Evolutionary conservation across 805 yeast species (phyloP), one percentile per base, ranked within the genome.

Genomic region (Candida manassasensis): DNA sequence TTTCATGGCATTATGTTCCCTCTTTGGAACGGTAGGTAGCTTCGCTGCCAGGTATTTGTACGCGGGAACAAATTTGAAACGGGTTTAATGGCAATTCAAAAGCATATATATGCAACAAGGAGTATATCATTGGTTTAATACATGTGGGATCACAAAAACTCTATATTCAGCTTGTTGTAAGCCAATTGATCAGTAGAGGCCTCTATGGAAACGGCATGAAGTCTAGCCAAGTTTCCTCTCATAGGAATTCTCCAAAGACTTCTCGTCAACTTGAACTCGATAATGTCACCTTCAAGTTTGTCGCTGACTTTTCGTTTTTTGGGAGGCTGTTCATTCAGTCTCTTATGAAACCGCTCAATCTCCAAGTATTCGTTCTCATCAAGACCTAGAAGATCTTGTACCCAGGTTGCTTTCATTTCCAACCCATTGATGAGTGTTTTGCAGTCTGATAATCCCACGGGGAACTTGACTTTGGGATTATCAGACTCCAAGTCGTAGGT

Each of bases 181-280:
- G 32, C 32, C 16, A 12, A 17, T 29, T 47, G 47, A 35, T 59
- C 62, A 10, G 63, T 52, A 3, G 47, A 39, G 3, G 62, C 69
- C 32, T 56, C 58, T 10, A 63, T 32, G 4, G 52, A 36, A 1
- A 63, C 59, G 2, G 55, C 59, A 17, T 59, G 61, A 14, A 63
- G 40, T 21, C 59, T 42, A 2, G 48, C 37, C 17, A 39, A 39
- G 16, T 47, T 41, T 1, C 56, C 59, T 13, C 57, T 43, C 42
- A 50, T 43, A 14, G 49, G 34, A 21, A 61, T 33, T 15, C 59
- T 53, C 77, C 77, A 75, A 38, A 68, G 63, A 2, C 75, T 65
- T 39, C 57, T 61, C 10, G 57, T 40, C 5, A 75, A 27, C 34
- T 59, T 61, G 29, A 75, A 55, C 36, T 68, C 71, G n/a, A 73